These are phyloP conservation scores for Pseudogymnoascus sp. DNA, from an alignment of 2,329 filamentous ascomycete species.

Conservation along the genomic window DNA sequence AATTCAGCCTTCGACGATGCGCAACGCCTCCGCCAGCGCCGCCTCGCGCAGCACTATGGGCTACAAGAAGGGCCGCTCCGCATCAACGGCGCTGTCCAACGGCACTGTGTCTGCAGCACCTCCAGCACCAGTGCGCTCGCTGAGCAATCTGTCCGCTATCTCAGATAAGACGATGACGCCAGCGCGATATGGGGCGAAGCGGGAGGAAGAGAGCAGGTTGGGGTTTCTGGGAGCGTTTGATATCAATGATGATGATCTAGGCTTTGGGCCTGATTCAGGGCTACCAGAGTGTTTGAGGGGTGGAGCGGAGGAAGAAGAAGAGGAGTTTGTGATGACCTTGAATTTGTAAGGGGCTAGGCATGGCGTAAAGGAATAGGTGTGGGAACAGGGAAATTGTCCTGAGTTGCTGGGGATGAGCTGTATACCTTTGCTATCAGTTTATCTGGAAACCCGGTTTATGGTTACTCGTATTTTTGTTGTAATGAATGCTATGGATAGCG, in stretches of 20 bases:
- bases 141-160: slow-evolving; percentile 15
- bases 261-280: slow-evolving; percentile 26
- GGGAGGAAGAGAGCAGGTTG: slow-evolving; percentile 36
- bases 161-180: slow-evolving; percentile 30
- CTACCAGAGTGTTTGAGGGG: slow-evolving; percentile 27
- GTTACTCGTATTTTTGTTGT: slow-evolving; percentile 6
- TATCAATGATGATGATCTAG: slow-evolving; percentile 36
- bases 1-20: slow-evolving; percentile 43
- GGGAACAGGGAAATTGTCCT: background rate
- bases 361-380: background rate
- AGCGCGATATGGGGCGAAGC: slow-evolving; percentile 33
- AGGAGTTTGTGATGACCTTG: slow-evolving; percentile 49
- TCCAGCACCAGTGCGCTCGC: background rate
- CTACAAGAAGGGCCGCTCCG: slow-evolving; percentile 67
- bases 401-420: background rate
- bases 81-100: slow-evolving; percentile 33
- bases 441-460: background rate
- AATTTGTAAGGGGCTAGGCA: slow-evolving; percentile 7
- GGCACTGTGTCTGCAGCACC: slow-evolving; percentile 2
- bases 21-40: slow-evolving; percentile 53
- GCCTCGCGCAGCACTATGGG: slow-evolving; percentile 77
- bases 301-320: slow-evolving; percentile 38
- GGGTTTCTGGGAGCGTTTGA: slow-evolving; percentile 54
- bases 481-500: slow-evolving; percentile 1
- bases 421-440: background rate